These are phyloP conservation scores for Lactifluus pinguis DNA, from an alignment of 768 basidiomycete species.

Conservation along the genomic window DNA sequence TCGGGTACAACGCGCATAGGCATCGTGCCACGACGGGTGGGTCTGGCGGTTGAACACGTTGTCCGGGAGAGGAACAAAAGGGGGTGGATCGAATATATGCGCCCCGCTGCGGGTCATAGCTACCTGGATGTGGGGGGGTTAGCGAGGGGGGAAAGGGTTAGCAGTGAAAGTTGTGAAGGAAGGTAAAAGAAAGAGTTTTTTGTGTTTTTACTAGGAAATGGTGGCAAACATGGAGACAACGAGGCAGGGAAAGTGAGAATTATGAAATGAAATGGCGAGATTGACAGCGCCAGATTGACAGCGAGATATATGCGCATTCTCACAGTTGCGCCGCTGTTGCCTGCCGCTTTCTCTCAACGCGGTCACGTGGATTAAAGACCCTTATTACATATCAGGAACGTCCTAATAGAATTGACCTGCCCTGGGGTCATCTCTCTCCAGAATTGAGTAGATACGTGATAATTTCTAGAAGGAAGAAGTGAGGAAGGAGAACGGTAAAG, in stretches of 20 bases:
- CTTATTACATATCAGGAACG: too few species aligned
- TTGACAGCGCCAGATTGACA: background rate
- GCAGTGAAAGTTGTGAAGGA: background rate
- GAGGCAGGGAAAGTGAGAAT: background rate
- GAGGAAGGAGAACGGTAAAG: too few species aligned
- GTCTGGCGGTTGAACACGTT: slow-evolving; percentile 2
- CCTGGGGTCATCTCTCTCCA: too few species aligned
- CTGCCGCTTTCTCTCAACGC: background rate
- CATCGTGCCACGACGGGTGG: slow-evolving; percentile 12
- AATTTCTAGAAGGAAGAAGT: too few species aligned
- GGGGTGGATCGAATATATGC: background rate
- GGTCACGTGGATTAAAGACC: background rate
- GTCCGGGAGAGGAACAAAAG: slow-evolving; percentile 13
- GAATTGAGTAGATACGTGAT: too few species aligned
- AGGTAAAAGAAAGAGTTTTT: background rate
- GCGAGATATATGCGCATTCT: background rate
- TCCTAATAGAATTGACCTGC: too few species aligned
- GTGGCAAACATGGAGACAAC: background rate
- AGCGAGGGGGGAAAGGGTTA: background rate
- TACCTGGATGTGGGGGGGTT: background rate
- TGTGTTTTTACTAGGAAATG: background rate
- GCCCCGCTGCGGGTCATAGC: background rate
- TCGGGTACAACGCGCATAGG: slow-evolving; percentile 5
- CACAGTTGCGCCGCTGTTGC: background rate
- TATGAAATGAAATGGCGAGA: background rate